Conservation (phyloP, 2,329 filamentous ascomycete genomes). For the Xylariaceae sp. region DNA sequence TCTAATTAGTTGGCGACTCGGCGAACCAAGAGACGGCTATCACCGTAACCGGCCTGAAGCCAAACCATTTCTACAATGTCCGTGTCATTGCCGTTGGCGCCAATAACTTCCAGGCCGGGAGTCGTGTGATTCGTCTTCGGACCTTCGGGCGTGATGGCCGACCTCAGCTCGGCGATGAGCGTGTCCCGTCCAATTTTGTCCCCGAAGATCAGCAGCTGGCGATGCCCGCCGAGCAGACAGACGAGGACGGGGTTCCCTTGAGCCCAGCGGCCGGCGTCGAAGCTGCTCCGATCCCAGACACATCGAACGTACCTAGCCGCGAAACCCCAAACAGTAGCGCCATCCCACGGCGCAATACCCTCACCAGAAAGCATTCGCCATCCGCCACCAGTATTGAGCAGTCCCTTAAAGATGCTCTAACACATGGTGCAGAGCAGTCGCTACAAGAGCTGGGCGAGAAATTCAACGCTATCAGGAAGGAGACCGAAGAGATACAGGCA, state of each 20-base stretch:
- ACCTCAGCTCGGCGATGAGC: constrained; percentile 50
- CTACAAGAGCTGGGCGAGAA: constrained; percentile 73
- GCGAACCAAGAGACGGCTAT: constrained; percentile 77
- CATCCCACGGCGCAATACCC: constrained; percentile 52
- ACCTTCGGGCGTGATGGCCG: constrained; percentile 62
- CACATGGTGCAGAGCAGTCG: constrained; percentile 54
- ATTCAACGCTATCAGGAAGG: constrained; percentile 71
- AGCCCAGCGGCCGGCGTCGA: constrained; percentile 51
- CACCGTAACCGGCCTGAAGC: constrained; percentile 78
- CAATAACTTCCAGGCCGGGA: constrained; percentile 88
- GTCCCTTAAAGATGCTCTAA: constrained; percentile 34
- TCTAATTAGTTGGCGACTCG: constrained; percentile 67
- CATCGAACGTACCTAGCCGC: constrained; percentile 52
- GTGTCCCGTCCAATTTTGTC: constrained; percentile 48
- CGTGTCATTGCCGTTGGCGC: constrained; percentile 86
- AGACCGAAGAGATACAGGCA: constrained; percentile 71
- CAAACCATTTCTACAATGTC: constrained; percentile 86
- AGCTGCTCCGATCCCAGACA: constrained; percentile 53
- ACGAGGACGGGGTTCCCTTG: constrained; percentile 42
- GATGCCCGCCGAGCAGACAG: constrained; percentile 34
- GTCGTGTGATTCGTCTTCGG: constrained; percentile 73
- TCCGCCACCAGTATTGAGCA: constrained; percentile 53
- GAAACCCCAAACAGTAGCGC: constrained; percentile 47
- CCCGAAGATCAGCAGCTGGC: constrained; percentile 41
- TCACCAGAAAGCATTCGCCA: constrained; percentile 70